Conservation (phyloP, 805 yeast species). For the Pichia pseudocactophila region DNA sequence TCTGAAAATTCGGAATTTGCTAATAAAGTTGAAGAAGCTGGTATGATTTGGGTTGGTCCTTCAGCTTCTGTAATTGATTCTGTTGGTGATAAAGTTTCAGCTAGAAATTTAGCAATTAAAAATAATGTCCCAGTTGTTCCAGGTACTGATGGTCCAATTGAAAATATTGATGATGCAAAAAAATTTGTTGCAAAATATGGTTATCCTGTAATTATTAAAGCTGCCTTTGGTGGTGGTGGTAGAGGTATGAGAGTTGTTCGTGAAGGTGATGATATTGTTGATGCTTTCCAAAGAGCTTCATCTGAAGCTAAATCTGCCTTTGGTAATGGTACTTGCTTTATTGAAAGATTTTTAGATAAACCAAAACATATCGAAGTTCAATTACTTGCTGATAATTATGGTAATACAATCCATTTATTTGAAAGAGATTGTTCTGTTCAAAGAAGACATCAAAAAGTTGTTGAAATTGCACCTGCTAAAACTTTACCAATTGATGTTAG, state of each 20-base stretch:
- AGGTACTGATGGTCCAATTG: conserved; percentile 97
- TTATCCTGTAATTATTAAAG: conserved; percentile 93
- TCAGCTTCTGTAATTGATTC: conserved; percentile 78
- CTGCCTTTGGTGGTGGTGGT: conserved; percentile 99
- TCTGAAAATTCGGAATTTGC: conserved; percentile 94
- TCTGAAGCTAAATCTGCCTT: conserved; percentile 94
- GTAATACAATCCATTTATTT: conserved; percentile 89
- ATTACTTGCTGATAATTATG: conserved; percentile 84
- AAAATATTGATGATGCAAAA: conserved; percentile 63
- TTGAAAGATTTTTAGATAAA: conserved; percentile 87
- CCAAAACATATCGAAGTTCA: conserved; percentile 99
- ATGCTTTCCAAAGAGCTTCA: conserved; percentile 88
- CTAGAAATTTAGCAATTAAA: conserved; percentile 74
- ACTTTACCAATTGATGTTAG: conserved; percentile 76
- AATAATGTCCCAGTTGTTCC: conserved; percentile 92
- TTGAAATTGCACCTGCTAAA: conserved; percentile 96
- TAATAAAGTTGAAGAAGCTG: conserved; percentile 77
- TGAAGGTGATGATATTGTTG: conserved; percentile 87
- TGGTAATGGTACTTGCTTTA: conserved; percentile 97
- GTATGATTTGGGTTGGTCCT: conserved; percentile 96
- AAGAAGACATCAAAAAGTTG: conserved; percentile 98
- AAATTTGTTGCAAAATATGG: conserved; percentile 80
- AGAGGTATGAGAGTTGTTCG: conserved; percentile 99
- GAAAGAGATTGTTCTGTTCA: conserved; percentile 99
- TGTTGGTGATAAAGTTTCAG: conserved; percentile 95